Base-by-base conservation (phyloP, 2,329 filamentous ascomycete species). In the Colletotrichum orchidophilum region DNA sequence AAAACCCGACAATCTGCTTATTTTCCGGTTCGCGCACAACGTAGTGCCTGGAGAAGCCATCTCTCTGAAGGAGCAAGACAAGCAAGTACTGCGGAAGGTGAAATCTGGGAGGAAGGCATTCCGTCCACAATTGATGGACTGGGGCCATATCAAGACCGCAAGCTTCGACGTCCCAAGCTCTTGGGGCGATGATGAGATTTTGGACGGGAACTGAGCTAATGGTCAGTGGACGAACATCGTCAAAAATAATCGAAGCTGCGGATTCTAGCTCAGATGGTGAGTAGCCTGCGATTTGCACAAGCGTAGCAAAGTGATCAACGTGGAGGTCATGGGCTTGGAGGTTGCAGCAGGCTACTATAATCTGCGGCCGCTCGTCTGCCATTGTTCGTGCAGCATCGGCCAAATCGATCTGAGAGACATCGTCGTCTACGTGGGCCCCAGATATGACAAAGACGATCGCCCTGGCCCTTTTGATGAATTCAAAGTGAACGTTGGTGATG, bases 381-480 rank as follows among this genome's bases (percentile, higher is more conserved):
- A 86, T 77, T 55, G 81, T 76, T 63, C 80, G 80, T 39, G 83
- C 81, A 49, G 81, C 75, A 59, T 87, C 84, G 57, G 86, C 87
- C 71, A 88, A 79, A 60, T 86, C 82, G 18, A 87, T 79, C 74
- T 91, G 88, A 9, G 87, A 85, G 18, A 81, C 80, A 70, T 89
- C 85, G 6, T 85, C 84, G 13, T 81, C 74, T n/a, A 78, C 76
- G 4, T 84, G 81, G 46, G 83, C 82, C 2, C 85, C 86, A 3
- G 86, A 87, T 50, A 91, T 84, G 67, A 93, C 87, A 69, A 93
- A 88, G 15, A 94, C 79, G 42, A 93, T 83, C 1, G 85, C 85
- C 57, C 86, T 86, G 4, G 90, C 90, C 66, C 87, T 83, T 67
- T 85, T 86, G 63, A 94, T 86, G 75, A 93, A 92, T 62, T 86